Base-by-base conservation (phyloP, 2,329 filamentous ascomycete species). In the Juglanconis oblonga region DNA sequence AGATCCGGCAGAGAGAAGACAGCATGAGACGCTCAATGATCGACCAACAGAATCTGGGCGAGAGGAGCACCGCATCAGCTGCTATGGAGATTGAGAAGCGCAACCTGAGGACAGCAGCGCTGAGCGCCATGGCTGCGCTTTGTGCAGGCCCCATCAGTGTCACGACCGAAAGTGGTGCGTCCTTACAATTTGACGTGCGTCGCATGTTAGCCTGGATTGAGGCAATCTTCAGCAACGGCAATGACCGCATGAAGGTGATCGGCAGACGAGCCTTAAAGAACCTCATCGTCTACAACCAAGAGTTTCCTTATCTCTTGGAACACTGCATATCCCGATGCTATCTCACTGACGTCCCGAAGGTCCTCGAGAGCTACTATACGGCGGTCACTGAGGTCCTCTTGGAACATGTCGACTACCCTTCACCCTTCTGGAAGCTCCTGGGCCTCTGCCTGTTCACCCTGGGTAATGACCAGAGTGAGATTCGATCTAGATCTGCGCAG, bases 61-160 rank as follows among this genome's bases (percentile, higher is more conserved):
- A 93, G 69, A 85, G 90, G 65, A 87, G 89, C 4, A 92, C 88
- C 29, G 83, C 91, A 44, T 94, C 91, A 29, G 93, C 93, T 32
- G 90, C 92, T 1, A 95, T 97, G 83, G 95, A 98, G 71, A 98
- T 97, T 66, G 94, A 99, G 74, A 98, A 97, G 77, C 87, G 91
- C 64, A 96, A 97, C 69, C 81, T 99, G 42, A 86, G 92, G 60
- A 95, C 90, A 29, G 92, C 95, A 35, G 94, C 95, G 1, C 80
- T 99, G 48, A 97, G 93, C 72, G 90, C 96, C 32, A 98, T 99
- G 95, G 93, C 95, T 48, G 87, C 92, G 3, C 81, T 99, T 5
- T 99, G 95, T 71, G 92, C 87, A 67, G 86, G 89, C 0, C 92
- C 94, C 4, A 87, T 98, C 60, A 92, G 87, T 64, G 89, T 96